phyloP scores from a whole-genome alignment of 805 yeast species.

The Hanseniaspora thailandica region DNA sequence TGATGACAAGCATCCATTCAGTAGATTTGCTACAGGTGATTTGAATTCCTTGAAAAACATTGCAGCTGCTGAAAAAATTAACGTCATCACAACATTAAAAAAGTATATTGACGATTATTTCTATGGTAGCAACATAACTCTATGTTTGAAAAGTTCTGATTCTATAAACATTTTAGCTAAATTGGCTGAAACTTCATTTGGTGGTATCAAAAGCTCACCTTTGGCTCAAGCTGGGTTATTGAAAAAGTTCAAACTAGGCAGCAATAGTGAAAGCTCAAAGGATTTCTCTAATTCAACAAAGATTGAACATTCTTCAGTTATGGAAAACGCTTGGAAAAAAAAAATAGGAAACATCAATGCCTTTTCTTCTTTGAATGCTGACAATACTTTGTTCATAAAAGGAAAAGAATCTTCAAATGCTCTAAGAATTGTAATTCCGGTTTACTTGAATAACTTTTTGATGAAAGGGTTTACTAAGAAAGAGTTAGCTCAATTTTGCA shows the following conservation, averaged over 20 bases:
- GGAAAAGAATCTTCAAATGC: conserved; percentile 26
- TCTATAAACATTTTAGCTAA: conserved; percentile 48
- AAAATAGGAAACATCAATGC: conserved; percentile 19
- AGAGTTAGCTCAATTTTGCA: conserved; percentile 27
- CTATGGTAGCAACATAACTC: conserved; percentile 37
- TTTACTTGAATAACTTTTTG: conserved; percentile 15
- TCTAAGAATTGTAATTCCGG: conserved; percentile 40
- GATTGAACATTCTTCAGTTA: conserved; percentile 19
- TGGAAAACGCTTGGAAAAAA: conserved; percentile 17
- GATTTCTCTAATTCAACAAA: not conserved
- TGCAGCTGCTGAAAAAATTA: conserved; percentile 27
- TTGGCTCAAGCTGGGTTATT: not conserved
- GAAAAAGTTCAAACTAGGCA: not conserved
- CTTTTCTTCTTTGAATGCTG: conserved; percentile 20
- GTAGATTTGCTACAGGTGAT: conserved; percentile 56
- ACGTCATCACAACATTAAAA: conserved; percentile 30
- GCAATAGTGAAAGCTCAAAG: not conserved
- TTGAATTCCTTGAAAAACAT: conserved; percentile 35
- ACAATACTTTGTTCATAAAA: conserved; percentile 32
- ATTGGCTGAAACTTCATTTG: conserved; percentile 36
- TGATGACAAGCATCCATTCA: conserved; percentile 40
- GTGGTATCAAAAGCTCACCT: conserved; percentile 24
- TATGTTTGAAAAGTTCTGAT: conserved; percentile 57
- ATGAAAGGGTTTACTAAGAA: conserved; percentile 16
- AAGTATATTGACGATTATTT: conserved; percentile 36